Percentiles rank a stretch among this genome's conserved stretches.
These are phyloP conservation scores for Raffaelea ambrosiae DNA, from an alignment of 2,329 filamentous ascomycete genomes.

Conservation along the genomic window DNA sequence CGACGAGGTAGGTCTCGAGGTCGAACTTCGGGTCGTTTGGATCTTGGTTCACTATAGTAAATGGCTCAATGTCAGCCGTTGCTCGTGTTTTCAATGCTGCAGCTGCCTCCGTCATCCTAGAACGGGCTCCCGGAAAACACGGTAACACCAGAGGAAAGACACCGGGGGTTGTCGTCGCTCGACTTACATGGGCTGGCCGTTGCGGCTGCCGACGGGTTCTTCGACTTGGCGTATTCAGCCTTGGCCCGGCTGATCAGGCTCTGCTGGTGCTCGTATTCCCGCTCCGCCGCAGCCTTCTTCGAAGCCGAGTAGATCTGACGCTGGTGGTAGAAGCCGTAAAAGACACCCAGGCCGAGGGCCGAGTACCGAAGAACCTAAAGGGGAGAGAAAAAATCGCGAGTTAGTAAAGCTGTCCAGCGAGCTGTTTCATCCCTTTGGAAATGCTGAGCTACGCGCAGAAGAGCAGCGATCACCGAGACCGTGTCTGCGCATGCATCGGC, in stretches of 20 bases:
- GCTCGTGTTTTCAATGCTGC: neutral
- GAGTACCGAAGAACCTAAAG: slow-evolving; percentile 91
- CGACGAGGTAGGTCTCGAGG: slow-evolving; percentile 73
- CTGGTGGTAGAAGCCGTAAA: slow-evolving; percentile 96
- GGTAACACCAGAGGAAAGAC: no score
- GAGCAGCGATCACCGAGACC: no score
- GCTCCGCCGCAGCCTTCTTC: slow-evolving; percentile 61
- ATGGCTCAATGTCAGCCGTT: no score
- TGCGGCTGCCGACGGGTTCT: slow-evolving; percentile 40
- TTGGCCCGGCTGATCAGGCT: slow-evolving; percentile 89
- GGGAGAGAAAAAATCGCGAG: neutral
- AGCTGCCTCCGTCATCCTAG: no score
- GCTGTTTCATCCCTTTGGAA: no score
- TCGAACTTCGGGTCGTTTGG: slow-evolving; percentile 86
- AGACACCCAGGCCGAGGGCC: slow-evolving; percentile 80
- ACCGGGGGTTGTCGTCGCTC: no score
- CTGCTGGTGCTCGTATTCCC: slow-evolving; percentile 86
- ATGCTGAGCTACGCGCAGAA: neutral
- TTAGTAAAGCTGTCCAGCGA: neutral
- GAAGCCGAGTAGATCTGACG: slow-evolving; percentile 65
- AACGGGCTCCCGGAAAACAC: no score
- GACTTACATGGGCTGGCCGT: slow-evolving; percentile 24
- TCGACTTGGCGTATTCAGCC: slow-evolving; percentile 73
- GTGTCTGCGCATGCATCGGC: no score
- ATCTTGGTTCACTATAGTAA: slow-evolving; percentile 37